Base-by-base conservation (phyloP, 805 yeast species). In the Ogataea zsoltii region DNA sequence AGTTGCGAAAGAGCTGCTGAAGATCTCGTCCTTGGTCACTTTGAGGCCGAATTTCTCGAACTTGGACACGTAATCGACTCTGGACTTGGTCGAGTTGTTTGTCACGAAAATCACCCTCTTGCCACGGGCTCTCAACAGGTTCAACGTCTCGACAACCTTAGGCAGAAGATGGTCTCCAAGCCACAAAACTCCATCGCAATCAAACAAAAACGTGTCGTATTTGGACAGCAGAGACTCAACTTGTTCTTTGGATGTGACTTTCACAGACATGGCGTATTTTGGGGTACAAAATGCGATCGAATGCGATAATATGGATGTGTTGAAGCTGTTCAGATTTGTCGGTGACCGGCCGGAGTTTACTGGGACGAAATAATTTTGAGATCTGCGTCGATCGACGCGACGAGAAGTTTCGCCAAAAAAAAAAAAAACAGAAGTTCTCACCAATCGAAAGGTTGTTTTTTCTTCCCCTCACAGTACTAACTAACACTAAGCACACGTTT, bases 121-220 rank as follows among this genome's bases (percentile, higher is more conserved):
- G 31, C 79, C 77, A 21, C 52, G 45, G 3, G 62, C 46, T 47
- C 76, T 75, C 53, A 94, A 70, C 33, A 85, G 61, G 9, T 75
- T 73, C 33, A 94, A 65, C 0, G 96, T 86, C 63, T 94, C 97
- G 11, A 72, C 75, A 2, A 88, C 86, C 14, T 77, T 70, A 6
- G 97, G 97, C 38, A 94, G 73, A 18, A 88, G 67, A 53, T 83
- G 87, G 50, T 79, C 82, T 2, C 98, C 98, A 39, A 86, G 69
- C 99, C 99, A 94, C 48, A 94, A 72, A 4, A 94, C 99, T 26
- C 99, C 99, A 63, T 94, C 99, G 70, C 99, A 94, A 61, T 94
- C 99, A 63, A 94, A 94, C 54, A 94, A 70, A 58, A 91, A 92
- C 48, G 88, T 89, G 61, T 90, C 97, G 63, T 85, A 86, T 42